Conservation (phyloP, 148 eudicot genomes). For the Nyssa sinensis region DNA sequence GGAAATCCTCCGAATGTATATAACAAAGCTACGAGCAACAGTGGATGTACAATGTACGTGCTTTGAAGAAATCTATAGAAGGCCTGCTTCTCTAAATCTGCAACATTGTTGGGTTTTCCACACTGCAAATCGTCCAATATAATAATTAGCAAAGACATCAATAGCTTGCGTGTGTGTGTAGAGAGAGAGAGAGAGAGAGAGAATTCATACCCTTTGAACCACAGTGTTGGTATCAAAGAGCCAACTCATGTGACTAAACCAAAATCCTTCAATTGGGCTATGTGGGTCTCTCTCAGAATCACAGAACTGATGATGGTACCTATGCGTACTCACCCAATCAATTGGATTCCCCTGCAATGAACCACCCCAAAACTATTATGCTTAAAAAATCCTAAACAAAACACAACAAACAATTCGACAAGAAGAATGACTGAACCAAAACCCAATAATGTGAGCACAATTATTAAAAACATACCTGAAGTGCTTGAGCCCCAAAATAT, state of each 20-base stretch:
- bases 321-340: slow-evolving; percentile 86
- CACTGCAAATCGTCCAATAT: slow-evolving; percentile 39
- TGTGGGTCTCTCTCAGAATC: slow-evolving; percentile 88
- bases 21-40: slow-evolving; percentile 51
- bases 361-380: background rate
- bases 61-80: slow-evolving; percentile 60
- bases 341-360: slow-evolving; percentile 71
- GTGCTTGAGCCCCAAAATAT: slow-evolving; percentile 70
- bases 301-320: slow-evolving; percentile 71
- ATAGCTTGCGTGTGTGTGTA: background rate
- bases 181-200: background rate
- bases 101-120: slow-evolving; percentile 69
- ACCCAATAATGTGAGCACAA: background rate
- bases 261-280: slow-evolving; percentile 82
- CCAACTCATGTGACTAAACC: slow-evolving; percentile 90
- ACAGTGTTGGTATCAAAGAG: slow-evolving; percentile 43
- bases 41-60: slow-evolving; percentile 58
- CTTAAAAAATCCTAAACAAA: background rate
- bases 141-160: background rate
- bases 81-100: slow-evolving; percentile 69
- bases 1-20: slow-evolving; percentile 77
- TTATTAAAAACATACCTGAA: slow-evolving; percentile 42
- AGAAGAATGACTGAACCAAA: background rate
- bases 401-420: background rate
- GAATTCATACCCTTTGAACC: slow-evolving; percentile 43